These are phyloP conservation scores for Hypholoma sublateritium DNA, from an alignment of 768 basidiomycete species.

Conservation along the genomic window DNA sequence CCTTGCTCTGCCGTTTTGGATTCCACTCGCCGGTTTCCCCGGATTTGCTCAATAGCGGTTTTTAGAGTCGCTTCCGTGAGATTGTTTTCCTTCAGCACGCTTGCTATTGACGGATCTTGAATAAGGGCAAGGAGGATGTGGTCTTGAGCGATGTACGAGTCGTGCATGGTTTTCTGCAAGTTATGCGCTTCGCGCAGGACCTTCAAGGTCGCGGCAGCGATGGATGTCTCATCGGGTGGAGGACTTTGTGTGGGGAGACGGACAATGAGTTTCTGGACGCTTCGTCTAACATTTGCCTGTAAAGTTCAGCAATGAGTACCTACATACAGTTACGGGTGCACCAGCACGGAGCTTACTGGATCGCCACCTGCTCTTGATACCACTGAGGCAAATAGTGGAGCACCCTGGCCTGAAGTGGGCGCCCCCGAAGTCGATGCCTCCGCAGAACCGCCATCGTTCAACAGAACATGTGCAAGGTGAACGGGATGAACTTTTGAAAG, in stretches of 20 bases:
- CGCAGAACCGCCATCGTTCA: conserved; percentile 60
- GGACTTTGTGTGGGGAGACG: conserved; percentile 82
- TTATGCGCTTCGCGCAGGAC: conserved; percentile 75
- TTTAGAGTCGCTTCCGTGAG: conserved; percentile 73
- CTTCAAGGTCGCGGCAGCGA: conserved; percentile 57
- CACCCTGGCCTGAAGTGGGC: conserved; percentile 23
- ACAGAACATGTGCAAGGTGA: conserved; percentile 79
- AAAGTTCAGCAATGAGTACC: conserved; percentile 3
- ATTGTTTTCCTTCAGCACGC: conserved; percentile 72
- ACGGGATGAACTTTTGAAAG: conserved; percentile 65
- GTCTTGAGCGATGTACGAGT: conserved; percentile 92
- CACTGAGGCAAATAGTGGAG: conserved; percentile 74
- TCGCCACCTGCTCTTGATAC: conserved; percentile 86
- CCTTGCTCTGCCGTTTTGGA: conserved; percentile 86
- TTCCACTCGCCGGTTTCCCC: conserved; percentile 86
- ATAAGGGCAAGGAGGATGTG: conserved; percentile 86
- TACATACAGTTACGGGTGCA: neutral
- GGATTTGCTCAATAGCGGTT: conserved; percentile 74
- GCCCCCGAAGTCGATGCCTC: conserved; percentile 32
- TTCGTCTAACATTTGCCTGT: conserved; percentile 63
- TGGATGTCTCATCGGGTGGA: conserved; percentile 75
- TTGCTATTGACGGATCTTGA: conserved; percentile 65
- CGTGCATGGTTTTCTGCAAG: conserved; percentile 82
- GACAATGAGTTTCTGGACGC: conserved; percentile 74
- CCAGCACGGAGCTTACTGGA: conserved; percentile 47